A percentile compares a stretch with the other conserved stretches of the same genome.
Evolutionary conservation across 2,329 filamentous ascomycete species (phyloP).

Genomic region (Graphiopsis chlorocephala): DNA sequence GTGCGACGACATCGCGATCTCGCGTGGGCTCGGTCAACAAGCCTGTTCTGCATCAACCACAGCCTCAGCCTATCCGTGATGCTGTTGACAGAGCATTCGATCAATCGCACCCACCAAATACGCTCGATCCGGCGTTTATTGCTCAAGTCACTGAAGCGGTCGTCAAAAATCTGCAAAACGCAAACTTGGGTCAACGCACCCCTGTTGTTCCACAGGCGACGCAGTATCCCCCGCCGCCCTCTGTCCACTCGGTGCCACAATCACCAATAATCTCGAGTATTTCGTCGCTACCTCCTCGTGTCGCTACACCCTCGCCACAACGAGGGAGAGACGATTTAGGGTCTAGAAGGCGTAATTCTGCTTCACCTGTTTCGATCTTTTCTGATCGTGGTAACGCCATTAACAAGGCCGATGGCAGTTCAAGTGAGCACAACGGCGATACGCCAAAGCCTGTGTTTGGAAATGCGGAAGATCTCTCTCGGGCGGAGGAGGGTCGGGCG

Average conservation of each 20-base stretch:
- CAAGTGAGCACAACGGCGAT: conserved; percentile 19
- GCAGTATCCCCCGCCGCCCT: conserved; percentile 35
- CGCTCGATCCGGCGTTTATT: conserved; percentile 58
- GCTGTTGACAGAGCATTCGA: conserved; percentile 57
- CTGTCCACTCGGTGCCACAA: conserved; percentile 35
- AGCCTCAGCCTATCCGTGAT: conserved; percentile 51
- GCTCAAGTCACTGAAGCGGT: conserved; percentile 57
- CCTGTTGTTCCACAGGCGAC: not conserved
- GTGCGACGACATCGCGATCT: conserved; percentile 15
- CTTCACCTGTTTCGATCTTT: conserved; percentile 36
- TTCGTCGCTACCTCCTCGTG: conserved; percentile 48
- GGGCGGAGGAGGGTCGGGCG: conserved; percentile 8
- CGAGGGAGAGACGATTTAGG: conserved; percentile 16
- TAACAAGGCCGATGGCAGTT: conserved; percentile 19
- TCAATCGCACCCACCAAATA: conserved; percentile 34
- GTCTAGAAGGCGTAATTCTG: conserved; percentile 24
- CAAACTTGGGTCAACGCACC: conserved; percentile 10
- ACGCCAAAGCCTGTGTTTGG: conserved; percentile 22
- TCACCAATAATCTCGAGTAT: conserved; percentile 46
- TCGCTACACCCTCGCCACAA: conserved; percentile 55
- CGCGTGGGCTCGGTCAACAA: conserved; percentile 18
- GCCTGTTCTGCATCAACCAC: conserved; percentile 28
- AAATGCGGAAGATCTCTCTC: not conserved
- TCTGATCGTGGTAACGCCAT: conserved; percentile 20
- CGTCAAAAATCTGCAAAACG: conserved; percentile 36